Evolutionary conservation across 768 basidiomycete species (phyloP), one percentile per base, ranked within the genome.

Genomic region (Ramaria sp.): DNA sequence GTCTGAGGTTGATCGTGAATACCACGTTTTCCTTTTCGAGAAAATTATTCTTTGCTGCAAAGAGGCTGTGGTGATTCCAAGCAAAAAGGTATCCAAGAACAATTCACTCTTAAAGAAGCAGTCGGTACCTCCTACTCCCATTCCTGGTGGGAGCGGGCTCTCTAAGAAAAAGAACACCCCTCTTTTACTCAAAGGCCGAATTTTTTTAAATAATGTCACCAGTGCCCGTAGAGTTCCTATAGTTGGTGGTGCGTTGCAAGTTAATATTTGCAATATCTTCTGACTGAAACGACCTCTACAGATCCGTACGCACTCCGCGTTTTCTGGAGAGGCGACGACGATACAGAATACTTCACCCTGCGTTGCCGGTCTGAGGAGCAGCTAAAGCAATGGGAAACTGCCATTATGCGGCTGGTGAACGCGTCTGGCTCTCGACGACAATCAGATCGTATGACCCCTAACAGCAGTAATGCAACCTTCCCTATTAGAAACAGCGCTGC

Each of bases 11-110:
- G 93, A 97, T 66, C 81, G 96, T 61, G 96, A 99, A 68, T 98
- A 98, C 63, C 92, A 95, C 61, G 94, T 99, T 56, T 99, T 97
- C 77, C 75, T 99, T 34, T 99, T 99, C 61, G 94, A 98, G 72
- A 92, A 92, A 72, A 99, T 99, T 68, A 92, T 99, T 60, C 78
- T 98, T 20, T 99, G 96, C 70, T 98, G 96, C 76, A 98, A 98
- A 67, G 96, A 98, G 67, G 85, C 86, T 5, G 64, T 75, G 15
- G 74, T 75, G 5, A 74, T 76, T 5, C 73, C 77, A 10, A 67
- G 64, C 54, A 81, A 79, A 67, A 88, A 90, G 69, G 73, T 72
- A 37, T 74, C 77, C 61, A 97, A 97, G 75, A 92, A 77, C 64
- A 88, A 88, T 55, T 89, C 89, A 6, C 80, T 97, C 48, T 67